These are phyloP conservation scores for Phaeophleospora eucalypticola DNA, from an alignment of 2,329 filamentous ascomycete genomes.

Conservation along the genomic window DNA sequence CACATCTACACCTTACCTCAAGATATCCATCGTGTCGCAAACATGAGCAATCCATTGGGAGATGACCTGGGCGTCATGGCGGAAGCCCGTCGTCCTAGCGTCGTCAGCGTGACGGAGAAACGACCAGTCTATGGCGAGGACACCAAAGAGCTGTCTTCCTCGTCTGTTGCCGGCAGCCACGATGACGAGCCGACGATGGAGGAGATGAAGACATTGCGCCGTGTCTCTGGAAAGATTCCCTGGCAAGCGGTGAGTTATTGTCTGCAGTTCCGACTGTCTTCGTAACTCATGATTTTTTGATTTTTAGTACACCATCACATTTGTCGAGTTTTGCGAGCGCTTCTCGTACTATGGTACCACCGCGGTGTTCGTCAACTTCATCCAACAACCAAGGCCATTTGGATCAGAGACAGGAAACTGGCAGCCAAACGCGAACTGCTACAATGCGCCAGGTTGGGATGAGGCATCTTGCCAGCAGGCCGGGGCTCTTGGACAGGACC, in stretches of 20 bases:
- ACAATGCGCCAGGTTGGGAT: constrained; percentile 36
- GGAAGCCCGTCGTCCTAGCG: constrained; percentile 21
- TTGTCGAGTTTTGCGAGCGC: constrained; percentile 48
- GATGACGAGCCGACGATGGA: constrained; percentile 40
- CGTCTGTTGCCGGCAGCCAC: constrained; percentile 12
- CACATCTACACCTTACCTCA: neutral
- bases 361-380: constrained; percentile 49
- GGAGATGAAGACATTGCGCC: constrained; percentile 41
- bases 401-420: constrained; percentile 38
- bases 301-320: constrained; percentile 44
- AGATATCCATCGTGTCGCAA: neutral
- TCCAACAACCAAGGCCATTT: constrained; percentile 31
- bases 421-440: constrained; percentile 30
- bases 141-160: constrained; percentile 12
- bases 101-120: constrained; percentile 16
- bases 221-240: constrained; percentile 44
- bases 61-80: constrained; percentile 23
- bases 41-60: constrained; percentile 18
- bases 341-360: constrained; percentile 45
- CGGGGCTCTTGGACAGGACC: constrained; percentile 38
- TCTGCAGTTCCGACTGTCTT: no score
- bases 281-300: no score
- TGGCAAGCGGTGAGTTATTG: no score
- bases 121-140: constrained; percentile 12
- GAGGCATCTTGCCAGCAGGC: constrained; percentile 31